Evolutionary conservation across 2,329 filamentous ascomycete genomes (phyloP).

Genomic region (Botryotinia narcissicola): DNA sequence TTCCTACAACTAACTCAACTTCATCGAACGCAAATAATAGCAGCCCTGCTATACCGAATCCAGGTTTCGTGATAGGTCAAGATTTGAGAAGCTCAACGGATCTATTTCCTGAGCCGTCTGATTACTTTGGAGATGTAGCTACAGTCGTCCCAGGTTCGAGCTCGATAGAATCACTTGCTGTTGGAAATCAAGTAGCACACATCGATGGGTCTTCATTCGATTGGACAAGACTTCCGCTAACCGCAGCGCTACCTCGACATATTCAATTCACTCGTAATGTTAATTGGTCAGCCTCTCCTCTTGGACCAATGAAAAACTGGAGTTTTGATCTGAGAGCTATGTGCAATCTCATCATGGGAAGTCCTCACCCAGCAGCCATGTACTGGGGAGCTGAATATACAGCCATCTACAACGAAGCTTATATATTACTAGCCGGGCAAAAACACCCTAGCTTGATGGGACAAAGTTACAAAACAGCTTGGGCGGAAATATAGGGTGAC

Average conservation of each 20-base stretch:
- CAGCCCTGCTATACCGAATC: not conserved
- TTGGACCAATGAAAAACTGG: slow-evolving; percentile 77
- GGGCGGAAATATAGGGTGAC: slow-evolving; percentile 72
- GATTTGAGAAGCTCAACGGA: not conserved
- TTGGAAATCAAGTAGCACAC: not conserved
- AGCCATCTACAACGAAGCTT: slow-evolving; percentile 71
- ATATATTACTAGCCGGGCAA: slow-evolving; percentile 67
- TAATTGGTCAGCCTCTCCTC: slow-evolving; percentile 70
- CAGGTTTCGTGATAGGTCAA: not conserved
- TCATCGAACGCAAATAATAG: not conserved
- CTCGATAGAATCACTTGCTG: not conserved
- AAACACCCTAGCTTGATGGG: slow-evolving; percentile 80
- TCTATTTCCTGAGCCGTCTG: slow-evolving; percentile 18
- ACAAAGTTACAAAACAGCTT: slow-evolving; percentile 61
- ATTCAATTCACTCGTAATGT: slow-evolving; percentile 69
- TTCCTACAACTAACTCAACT: not conserved
- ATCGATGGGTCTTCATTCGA: slow-evolving; percentile 56
- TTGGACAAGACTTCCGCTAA: slow-evolving; percentile 71
- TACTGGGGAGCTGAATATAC: slow-evolving; percentile 74
- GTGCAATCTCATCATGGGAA: slow-evolving; percentile 80
- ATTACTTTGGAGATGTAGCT: slow-evolving; percentile 33
- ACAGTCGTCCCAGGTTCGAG: slow-evolving; percentile 18
- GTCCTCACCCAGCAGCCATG: slow-evolving; percentile 70
- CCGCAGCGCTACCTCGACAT: slow-evolving; percentile 63
- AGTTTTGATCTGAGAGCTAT: slow-evolving; percentile 68